Conservation (phyloP, 2,329 filamentous ascomycete genomes). For the Colletotrichum musae region DNA sequence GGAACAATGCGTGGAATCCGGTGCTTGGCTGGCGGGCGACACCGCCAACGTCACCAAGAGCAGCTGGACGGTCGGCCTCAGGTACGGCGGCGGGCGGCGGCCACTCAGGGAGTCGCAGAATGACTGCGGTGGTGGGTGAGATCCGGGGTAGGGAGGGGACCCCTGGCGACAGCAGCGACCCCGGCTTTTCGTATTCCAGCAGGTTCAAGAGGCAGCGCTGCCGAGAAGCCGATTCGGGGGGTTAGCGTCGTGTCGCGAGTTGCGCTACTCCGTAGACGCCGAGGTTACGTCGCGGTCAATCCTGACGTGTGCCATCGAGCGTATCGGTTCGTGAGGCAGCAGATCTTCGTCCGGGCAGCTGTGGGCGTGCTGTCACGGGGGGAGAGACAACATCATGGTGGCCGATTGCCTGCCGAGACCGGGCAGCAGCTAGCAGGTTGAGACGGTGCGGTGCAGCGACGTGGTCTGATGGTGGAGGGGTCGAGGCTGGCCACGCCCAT, state of each 20-base stretch:
- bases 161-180: conserved; percentile 13
- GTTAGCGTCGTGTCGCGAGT: too few relatives aligned
- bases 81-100: conserved; percentile 20
- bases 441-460: too few relatives aligned
- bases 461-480: conserved; percentile 15
- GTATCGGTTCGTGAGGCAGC: conserved; percentile 1
- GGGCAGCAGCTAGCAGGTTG: too few relatives aligned
- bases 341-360: too few relatives aligned
- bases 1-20: background rate
- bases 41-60: background rate
- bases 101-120: conserved; percentile 31
- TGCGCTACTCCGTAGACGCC: too few relatives aligned
- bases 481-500: background rate
- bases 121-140: conserved; percentile 13
- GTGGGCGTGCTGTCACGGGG: too few relatives aligned
- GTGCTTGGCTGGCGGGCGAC: background rate
- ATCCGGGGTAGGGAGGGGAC: conserved; percentile 31
- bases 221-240: conserved; percentile 31
- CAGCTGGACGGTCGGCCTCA: conserved; percentile 16
- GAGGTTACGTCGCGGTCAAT: background rate
- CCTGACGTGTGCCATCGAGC: conserved; percentile 11
- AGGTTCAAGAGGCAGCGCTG: background rate
- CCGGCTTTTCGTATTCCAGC: background rate
- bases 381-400: background rate
- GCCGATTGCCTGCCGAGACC: too few relatives aligned